Evolutionary conservation across 768 basidiomycete species (phyloP).

Genomic region (Lactifluus echinatus): DNA sequence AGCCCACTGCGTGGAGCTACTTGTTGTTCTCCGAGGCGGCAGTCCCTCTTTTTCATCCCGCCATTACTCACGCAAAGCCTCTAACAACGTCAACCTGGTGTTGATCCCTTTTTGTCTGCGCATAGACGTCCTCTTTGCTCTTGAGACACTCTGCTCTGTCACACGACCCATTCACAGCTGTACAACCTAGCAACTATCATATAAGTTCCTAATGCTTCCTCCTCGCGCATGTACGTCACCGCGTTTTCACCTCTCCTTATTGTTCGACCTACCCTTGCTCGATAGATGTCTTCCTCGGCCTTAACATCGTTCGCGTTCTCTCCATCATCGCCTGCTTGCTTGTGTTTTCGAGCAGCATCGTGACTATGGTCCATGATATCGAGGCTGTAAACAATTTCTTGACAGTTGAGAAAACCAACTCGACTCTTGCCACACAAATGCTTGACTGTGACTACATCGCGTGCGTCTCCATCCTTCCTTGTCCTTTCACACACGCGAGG

Average conservation of each 20-base stretch:
- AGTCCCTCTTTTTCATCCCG: slow-evolving; percentile 2
- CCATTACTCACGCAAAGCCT: background rate
- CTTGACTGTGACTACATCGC: slow-evolving; percentile 15
- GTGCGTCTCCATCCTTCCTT: background rate
- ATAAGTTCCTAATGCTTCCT: slow-evolving; percentile 14
- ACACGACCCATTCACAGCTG: background rate
- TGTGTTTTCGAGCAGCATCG: slow-evolving; percentile 19
- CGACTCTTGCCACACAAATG: slow-evolving; percentile 1
- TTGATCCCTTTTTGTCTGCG: slow-evolving; percentile 8
- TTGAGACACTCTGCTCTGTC: background rate
- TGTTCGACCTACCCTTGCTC: background rate
- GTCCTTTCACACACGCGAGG: background rate
- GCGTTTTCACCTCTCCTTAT: background rate
- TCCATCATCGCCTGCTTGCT: slow-evolving; percentile 19
- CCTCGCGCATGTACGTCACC: slow-evolving; percentile 20
- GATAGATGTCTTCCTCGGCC: slow-evolving; percentile 19
- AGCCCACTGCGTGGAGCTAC: slow-evolving; percentile 15
- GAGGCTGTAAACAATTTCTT: slow-evolving; percentile 18
- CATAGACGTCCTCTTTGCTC: no score
- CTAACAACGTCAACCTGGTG: slow-evolving; percentile 15
- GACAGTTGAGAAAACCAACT: slow-evolving; percentile 12
- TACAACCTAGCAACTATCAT: slow-evolving; percentile 1
- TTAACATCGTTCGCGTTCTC: slow-evolving; percentile 15
- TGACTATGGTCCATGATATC: slow-evolving; percentile 19
- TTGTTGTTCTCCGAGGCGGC: background rate